phyloP scores from a whole-genome alignment of 75 land plant species.

The Chamaecyparis obtusa region DNA sequence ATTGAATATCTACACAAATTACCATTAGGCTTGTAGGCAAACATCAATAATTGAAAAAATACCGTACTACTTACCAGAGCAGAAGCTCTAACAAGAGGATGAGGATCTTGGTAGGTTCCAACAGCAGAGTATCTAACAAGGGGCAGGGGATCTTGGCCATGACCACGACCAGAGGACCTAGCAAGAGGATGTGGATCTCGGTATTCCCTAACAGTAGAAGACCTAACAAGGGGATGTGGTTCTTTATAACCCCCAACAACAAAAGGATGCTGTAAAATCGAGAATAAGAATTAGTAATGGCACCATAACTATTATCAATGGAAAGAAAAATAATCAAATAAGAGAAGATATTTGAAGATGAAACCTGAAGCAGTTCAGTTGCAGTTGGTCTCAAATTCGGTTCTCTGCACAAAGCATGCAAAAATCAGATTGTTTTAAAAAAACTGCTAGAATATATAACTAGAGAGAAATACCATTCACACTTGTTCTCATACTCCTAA shows the following conservation, averaged over 20 bases:
- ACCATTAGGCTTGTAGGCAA: neutral
- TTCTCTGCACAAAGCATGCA: constrained; percentile 50
- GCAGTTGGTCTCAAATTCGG: constrained; percentile 77
- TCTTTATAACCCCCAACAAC: constrained; percentile 36
- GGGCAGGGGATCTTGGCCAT: constrained; percentile 5
- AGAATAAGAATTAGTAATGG: neutral
- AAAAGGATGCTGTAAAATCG: constrained; percentile 84
- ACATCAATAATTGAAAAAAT: neutral
- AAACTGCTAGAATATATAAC: neutral
- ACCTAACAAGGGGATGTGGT: constrained; percentile 13
- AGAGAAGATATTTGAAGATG: neutral
- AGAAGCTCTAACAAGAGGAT: constrained; percentile 22
- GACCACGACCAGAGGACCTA: constrained; percentile 29
- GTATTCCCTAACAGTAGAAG: neutral
- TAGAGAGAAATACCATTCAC: neutral
- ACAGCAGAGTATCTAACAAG: constrained; percentile 5
- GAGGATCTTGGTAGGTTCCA: constrained; percentile 18
- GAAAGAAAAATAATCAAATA: neutral
- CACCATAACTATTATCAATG: neutral
- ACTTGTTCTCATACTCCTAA: neutral
- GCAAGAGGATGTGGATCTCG: constrained; percentile 26
- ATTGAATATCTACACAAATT: neutral
- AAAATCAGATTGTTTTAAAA: neutral
- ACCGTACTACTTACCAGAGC: constrained; percentile 24
- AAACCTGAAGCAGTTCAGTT: constrained; percentile 78